phyloP scores from a whole-genome alignment of 176 grass and related monocot genomes.

The Oryza glaberrima region DNA sequence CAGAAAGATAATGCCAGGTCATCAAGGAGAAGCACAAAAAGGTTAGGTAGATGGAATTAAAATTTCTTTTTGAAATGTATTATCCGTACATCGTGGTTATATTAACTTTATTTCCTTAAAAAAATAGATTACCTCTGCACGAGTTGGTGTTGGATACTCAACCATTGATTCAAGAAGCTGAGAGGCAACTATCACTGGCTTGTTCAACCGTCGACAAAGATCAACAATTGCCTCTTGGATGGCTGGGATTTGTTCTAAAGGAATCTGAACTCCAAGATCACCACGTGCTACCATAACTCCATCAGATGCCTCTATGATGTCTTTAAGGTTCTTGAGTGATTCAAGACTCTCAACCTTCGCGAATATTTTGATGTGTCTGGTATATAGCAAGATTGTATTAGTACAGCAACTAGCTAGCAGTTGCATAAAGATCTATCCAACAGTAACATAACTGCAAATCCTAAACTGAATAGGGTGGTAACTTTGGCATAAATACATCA shows the following conservation, averaged over 20 bases:
- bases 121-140: conserved; percentile 64
- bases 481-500: not conserved
- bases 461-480: not conserved
- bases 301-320: conserved; percentile 65
- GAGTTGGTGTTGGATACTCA: conserved; percentile 71
- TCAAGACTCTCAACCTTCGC: conserved; percentile 75
- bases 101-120: not conserved
- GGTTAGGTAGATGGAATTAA: not conserved
- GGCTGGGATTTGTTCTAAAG: conserved; percentile 73
- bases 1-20: conserved; percentile 6
- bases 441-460: not conserved
- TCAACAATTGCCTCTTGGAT: conserved; percentile 65
- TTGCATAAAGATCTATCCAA: not conserved
- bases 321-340: conserved; percentile 66
- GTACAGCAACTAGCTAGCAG: not conserved
- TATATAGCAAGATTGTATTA: conserved; percentile 4
- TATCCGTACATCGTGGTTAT: not conserved
- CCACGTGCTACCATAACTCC: conserved; percentile 82
- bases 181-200: conserved; percentile 77
- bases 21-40: conserved; percentile 7
- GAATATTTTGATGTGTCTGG: conserved; percentile 58
- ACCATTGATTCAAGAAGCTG: conserved; percentile 89
- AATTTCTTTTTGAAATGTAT: not conserved
- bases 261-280: conserved; percentile 79
- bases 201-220: conserved; percentile 61